These are phyloP conservation scores for Azolla pinnata DNA, from an alignment of 75 land plant genomes.

Conservation along the genomic window DNA sequence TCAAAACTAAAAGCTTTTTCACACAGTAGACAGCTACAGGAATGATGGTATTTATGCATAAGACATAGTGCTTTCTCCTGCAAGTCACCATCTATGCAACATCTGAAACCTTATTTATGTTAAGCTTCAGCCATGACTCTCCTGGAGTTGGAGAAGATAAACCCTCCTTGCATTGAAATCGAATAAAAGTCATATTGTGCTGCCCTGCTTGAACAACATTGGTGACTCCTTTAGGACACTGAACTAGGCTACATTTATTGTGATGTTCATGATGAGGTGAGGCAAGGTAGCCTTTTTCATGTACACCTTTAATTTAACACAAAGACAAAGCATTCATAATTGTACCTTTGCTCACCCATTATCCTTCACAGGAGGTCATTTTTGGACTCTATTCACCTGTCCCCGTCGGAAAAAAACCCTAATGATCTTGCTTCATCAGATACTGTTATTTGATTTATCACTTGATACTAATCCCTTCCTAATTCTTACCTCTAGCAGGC, in stretches of 20 bases:
- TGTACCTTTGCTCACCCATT: not conserved
- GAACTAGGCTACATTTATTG: constrained; percentile 11
- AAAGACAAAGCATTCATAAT: not conserved
- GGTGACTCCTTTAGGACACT: constrained; percentile 56
- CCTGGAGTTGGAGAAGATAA: constrained; percentile 29
- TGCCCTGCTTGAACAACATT: constrained; percentile 66
- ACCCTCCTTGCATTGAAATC: constrained; percentile 39
- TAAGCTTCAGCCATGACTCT: not conserved
- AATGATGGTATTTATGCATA: not conserved
- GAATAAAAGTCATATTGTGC: constrained; percentile 30
- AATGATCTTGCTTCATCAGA: not conserved
- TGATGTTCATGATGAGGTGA: constrained; percentile 1
- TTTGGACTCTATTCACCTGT: too few relatives aligned
- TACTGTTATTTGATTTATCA: not conserved
- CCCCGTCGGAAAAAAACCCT: too few relatives aligned
- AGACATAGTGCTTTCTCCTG: not conserved
- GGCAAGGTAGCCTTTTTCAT: too few relatives aligned
- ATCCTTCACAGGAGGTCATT: not conserved
- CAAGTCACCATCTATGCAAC: too few relatives aligned
- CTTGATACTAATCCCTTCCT: not conserved
- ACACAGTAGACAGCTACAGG: not conserved
- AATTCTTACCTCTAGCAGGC: constrained; percentile 65
- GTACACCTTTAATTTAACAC: not conserved
- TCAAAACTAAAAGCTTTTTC: not conserved
- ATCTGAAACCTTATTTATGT: not conserved